phyloP scores from a whole-genome alignment of 768 basidiomycete genomes.

The Trametes sanguinea region DNA sequence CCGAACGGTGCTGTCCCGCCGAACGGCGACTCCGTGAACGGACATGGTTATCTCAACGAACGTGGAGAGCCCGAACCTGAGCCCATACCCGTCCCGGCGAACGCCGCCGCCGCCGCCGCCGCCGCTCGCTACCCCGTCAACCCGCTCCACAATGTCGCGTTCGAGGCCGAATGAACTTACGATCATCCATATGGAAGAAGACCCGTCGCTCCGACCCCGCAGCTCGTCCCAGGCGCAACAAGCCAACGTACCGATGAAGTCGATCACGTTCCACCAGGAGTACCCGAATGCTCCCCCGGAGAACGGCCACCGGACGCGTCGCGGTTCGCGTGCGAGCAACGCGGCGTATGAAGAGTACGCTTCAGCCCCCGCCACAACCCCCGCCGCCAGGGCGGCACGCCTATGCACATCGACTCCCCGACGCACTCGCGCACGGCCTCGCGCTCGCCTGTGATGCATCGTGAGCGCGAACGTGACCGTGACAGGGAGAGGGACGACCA shows the following conservation, averaged over 20 bases:
- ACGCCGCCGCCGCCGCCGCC: background rate
- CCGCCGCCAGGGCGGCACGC: slow-evolving; percentile 11
- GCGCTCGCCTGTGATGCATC: slow-evolving; percentile 32
- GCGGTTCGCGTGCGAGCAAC: slow-evolving; percentile 25
- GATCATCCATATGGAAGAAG: slow-evolving; percentile 33
- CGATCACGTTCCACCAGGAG: slow-evolving; percentile 33
- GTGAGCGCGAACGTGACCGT: slow-evolving; percentile 26
- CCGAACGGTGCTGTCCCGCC: slow-evolving; percentile 3
- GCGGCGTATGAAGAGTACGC: slow-evolving; percentile 25
- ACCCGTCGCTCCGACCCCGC: slow-evolving; percentile 19
- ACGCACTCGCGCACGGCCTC: slow-evolving; percentile 26
- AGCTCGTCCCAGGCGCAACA: slow-evolving; percentile 15
- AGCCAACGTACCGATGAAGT: slow-evolving; percentile 21
- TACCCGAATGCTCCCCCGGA: slow-evolving; percentile 23
- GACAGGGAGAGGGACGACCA: slow-evolving; percentile 28
- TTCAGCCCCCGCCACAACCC: background rate
- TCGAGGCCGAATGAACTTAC: slow-evolving; percentile 26
- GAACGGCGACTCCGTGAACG: slow-evolving; percentile 14
- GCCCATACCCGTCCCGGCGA: background rate
- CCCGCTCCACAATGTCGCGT: background rate
- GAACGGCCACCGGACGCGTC: slow-evolving; percentile 19
- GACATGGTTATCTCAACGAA: slow-evolving; percentile 20
- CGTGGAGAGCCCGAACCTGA: slow-evolving; percentile 13
- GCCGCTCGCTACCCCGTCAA: background rate
- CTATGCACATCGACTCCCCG: slow-evolving; percentile 18